Base-by-base conservation (phyloP, 805 yeast species). In the Kazachstania africana region DNA sequence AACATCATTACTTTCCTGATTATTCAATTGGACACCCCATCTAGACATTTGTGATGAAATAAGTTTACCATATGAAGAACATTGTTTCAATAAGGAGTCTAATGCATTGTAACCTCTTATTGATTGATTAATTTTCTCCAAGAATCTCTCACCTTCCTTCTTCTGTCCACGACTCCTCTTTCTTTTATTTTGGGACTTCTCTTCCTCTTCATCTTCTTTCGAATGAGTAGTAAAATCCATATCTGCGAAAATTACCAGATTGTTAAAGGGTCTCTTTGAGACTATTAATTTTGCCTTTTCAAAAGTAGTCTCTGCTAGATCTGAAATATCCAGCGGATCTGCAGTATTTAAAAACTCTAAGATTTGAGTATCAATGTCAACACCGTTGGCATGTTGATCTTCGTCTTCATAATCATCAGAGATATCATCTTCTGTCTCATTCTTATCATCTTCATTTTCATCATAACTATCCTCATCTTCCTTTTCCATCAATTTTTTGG, bases 91-190 rank as follows among this genome's bases (percentile, higher is more conserved):
- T 42, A 91, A 63, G n/a, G 93, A 78, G 45, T 88, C 97, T 27
- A 91, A 94, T 0, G 98, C 97, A 38, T 76, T 78, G 53, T 91
- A 91, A 4, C 97, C 97, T 45, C 75, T 72, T 39, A 91, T 63
- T 12, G 84, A 78, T 39, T 68, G 61, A 28, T 70, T 70, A 4
- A 87, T 70, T 24, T 71, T 77, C 41, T 78, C 88, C 15, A 84
- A 69, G 29, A 83, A 66, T 47, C 72, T 70, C 44, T 78, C 78
- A 8, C 95, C 95, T 28, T 72, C 70, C 4, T 78, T 64, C 50
- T 71, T 73, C 34, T 57, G 64, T 34, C 60, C 62, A 34, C 38
- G 35, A 12, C 29, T 28, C n/a, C 36, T 22, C 14, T 33, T 25
- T 5, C 22, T 21, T 51, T 56, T 28, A 33, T 23, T 23, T 9